Conservation (phyloP, 176 grass and related monocot species). For the Zoysia japonica region DNA sequence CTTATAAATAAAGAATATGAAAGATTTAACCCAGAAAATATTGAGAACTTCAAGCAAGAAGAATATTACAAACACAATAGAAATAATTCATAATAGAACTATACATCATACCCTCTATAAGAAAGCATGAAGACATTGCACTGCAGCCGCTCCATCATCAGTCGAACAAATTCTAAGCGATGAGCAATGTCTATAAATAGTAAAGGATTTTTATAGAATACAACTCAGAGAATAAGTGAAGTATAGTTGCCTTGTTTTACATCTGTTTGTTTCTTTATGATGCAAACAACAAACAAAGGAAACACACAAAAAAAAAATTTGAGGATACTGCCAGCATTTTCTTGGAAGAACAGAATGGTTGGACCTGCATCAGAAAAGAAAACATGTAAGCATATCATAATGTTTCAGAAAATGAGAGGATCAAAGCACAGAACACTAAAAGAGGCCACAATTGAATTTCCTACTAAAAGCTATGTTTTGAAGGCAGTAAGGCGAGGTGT, state of each 20-base stretch:
- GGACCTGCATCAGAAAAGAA: slow-evolving; percentile 72
- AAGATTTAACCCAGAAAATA: background rate
- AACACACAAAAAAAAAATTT: slow-evolving; percentile 27
- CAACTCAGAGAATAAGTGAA: slow-evolving; percentile 9
- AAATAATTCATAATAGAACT: slow-evolving; percentile 17
- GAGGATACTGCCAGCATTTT: slow-evolving; percentile 99
- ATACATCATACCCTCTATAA: slow-evolving; percentile 81
- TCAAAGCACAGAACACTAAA: slow-evolving; percentile 6
- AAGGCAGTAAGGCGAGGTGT: too few species aligned
- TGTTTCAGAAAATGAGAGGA: background rate
- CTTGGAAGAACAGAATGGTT: slow-evolving; percentile 98
- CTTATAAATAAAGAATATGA: slow-evolving; percentile 34
- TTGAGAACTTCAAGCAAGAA: slow-evolving; percentile 18
- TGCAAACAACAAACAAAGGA: background rate
- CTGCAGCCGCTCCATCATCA: slow-evolving; percentile 91
- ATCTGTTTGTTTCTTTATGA: background rate
- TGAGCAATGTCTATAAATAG: slow-evolving; percentile 92
- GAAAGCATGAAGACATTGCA: slow-evolving; percentile 99
- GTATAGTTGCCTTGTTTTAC: background rate
- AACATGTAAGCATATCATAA: slow-evolving; percentile 11
- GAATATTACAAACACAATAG: slow-evolving; percentile 15
- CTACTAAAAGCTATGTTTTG: background rate
- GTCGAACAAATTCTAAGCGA: slow-evolving; percentile 82
- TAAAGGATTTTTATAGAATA: slow-evolving; percentile 53
- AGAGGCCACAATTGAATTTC: background rate